Conservation (phyloP, 1,139 yeast species). For the Suhomyces anneliseae region DNA sequence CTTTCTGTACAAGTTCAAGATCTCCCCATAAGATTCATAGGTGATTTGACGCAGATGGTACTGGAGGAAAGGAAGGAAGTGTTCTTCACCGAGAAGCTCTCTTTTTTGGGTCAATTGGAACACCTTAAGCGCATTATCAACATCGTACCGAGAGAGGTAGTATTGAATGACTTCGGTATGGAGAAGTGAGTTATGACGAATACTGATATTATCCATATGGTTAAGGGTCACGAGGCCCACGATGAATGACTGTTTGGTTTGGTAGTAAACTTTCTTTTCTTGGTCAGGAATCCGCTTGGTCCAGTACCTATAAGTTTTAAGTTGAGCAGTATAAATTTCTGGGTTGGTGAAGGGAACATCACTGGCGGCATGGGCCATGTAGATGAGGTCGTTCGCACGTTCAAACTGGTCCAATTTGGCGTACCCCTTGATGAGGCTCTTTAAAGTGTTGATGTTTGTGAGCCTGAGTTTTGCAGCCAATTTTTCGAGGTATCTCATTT, state of each 20-base stretch:
- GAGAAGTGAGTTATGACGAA: conserved; percentile 15
- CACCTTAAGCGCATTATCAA: conserved; percentile 18
- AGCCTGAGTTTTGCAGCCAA: conserved; percentile 22
- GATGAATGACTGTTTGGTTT: conserved; percentile 12
- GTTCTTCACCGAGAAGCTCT: conserved; percentile 23
- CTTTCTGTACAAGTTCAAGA: conserved; percentile 37
- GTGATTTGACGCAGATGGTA: conserved; percentile 23
- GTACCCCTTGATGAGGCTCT: conserved; percentile 26
- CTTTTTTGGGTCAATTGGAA: conserved; percentile 17
- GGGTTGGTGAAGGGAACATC: conserved; percentile 32
- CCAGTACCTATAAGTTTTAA: conserved; percentile 37
- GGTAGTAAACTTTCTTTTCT: conserved; percentile 3
- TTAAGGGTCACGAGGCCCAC: conserved; percentile 9
- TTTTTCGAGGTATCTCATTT: conserved; percentile 22
- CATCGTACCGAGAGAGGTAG: conserved; percentile 17
- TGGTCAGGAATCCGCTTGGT: conserved; percentile 5
- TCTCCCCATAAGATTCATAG: conserved; percentile 29
- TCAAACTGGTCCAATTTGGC: conserved; percentile 33
- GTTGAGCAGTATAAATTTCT: conserved; percentile 29
- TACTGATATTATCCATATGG: conserved; percentile 7
- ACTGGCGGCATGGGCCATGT: conserved; percentile 31
- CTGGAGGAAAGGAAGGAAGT: conserved; percentile 33
- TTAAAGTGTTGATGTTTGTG: conserved; percentile 10
- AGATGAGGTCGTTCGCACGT: conserved; percentile 31
- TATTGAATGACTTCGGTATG: conserved; percentile 29